These are phyloP conservation scores for Juncus inflexus DNA, from an alignment of 176 grass and related monocot species.

Conservation along the genomic window DNA sequence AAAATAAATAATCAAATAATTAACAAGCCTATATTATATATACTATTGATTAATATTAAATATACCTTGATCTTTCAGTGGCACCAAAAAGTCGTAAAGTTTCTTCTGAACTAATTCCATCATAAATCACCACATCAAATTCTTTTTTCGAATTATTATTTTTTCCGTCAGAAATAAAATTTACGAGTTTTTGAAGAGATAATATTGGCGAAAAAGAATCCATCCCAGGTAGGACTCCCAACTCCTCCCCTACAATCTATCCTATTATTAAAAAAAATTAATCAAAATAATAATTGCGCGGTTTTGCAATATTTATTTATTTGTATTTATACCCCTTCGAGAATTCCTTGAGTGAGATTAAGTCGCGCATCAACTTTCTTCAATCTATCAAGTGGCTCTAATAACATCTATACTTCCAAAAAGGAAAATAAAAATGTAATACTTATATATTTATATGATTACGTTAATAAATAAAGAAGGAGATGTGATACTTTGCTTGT, in stretches of 20 bases:
- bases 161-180: conserved; percentile 58
- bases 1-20: background rate
- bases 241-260: conserved; percentile 92
- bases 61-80: conserved; percentile 78
- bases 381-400: conserved; percentile 72
- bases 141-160: conserved; percentile 35
- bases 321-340: conserved; percentile 52
- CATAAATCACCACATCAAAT: conserved; percentile 83
- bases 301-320: conserved; percentile 24
- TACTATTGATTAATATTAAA: background rate
- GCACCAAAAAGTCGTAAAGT: conserved; percentile 62
- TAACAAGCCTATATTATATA: background rate
- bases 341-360: conserved; percentile 87
- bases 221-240: conserved; percentile 88
- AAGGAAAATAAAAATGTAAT: no score
- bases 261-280: conserved; percentile 46
- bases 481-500: conserved; percentile 62
- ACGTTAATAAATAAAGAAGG: conserved; percentile 7
- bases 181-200: conserved; percentile 66
- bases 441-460: background rate
- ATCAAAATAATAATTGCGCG: conserved; percentile 26
- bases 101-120: conserved; percentile 74
- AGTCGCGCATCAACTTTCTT: conserved; percentile 74
- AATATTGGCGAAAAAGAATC: conserved; percentile 63
- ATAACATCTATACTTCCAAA: conserved; percentile 49